Conservation (phyloP, 805 yeast species). For the Pachysolen tannophilus region DNA sequence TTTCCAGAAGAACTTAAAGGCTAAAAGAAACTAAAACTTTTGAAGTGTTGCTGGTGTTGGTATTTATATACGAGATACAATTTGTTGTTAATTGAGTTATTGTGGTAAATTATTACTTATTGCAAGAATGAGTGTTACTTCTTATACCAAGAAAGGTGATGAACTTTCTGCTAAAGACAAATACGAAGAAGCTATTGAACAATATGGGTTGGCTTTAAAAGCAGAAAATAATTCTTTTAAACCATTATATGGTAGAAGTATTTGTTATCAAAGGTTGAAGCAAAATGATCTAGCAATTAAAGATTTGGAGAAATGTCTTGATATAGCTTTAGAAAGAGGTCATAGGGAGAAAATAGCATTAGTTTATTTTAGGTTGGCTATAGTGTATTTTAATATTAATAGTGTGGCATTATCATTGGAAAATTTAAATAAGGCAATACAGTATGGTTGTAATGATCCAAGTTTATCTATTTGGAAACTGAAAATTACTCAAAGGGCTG, state of each 20-base stretch:
- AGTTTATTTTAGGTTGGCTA: constrained; percentile 41
- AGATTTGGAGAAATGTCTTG: constrained; percentile 36
- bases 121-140: constrained; percentile 23
- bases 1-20: background rate
- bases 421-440: constrained; percentile 33
- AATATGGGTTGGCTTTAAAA: constrained; percentile 30
- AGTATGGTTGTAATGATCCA: constrained; percentile 33
- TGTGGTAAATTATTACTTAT: background rate
- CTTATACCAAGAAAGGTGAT: constrained; percentile 28
- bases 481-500: constrained; percentile 25
- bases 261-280: constrained; percentile 37
- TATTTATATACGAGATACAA: constrained; percentile 1
- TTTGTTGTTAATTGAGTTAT: too few relatives aligned
- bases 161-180: constrained; percentile 36
- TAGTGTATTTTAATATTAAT: constrained; percentile 37
- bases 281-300: constrained; percentile 40
- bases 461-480: constrained; percentile 40
- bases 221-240: constrained; percentile 36
- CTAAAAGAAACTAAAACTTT: background rate
- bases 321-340: constrained; percentile 36
- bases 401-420: constrained; percentile 30
- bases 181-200: constrained; percentile 34
- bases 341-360: constrained; percentile 37
- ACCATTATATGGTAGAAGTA: constrained; percentile 42
- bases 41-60: background rate